Base-by-base conservation (phyloP, 495 filamentous ascomycete genomes). In the Hypoxylon fragiforme region DNA sequence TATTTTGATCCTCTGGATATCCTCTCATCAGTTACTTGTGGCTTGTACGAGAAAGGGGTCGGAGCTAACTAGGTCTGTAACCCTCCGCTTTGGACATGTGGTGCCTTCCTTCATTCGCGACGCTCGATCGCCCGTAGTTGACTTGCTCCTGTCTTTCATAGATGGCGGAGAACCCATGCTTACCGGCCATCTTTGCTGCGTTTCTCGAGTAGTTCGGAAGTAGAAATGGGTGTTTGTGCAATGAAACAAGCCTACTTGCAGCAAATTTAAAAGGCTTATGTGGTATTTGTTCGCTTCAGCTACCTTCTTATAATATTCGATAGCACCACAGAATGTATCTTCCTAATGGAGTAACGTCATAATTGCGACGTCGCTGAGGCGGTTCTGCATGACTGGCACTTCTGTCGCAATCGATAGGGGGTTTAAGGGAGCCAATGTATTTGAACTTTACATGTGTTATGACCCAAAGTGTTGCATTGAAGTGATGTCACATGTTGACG, bases 1-100 rank as follows among this genome's bases (percentile, higher is more conserved):
- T 49, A 9, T 67, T 46, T 18, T 67, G 64, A 20, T 59, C 54
- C 44, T 67, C 64, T 67, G 9, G 3, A n/a, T n/a, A n/a, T n/a
- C n/a, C n/a, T n/a, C n/a, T n/a, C n/a, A n/a, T n/a, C n/a, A n/a
- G n/a, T n/a, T n/a, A n/a, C n/a, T n/a, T n/a, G n/a, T n/a, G n/a
- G n/a, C n/a, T n/a, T n/a, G n/a, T n/a, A n/a, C n/a, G n/a, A n/a
- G n/a, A n/a, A n/a, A n/a, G n/a, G n/a, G n/a, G n/a, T n/a, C n/a
- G n/a, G n/a, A n/a, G n/a, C n/a, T n/a, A n/a, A 58, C 64, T 66
- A 6, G 40, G 56, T 20, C 12, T 60, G 22, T 62, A 64, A 9
- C 64, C 64, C 15, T 59, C 50, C 1, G 46, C 64, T 3, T 62
- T 67, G 0, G 15, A 50, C 6, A 24, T 42, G 32, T 67, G 61